Evolutionary conservation across 257 asterid genomes (phyloP), one percentile per base, ranked within the genome.

Genomic region (Cinchona pubescens): DNA sequence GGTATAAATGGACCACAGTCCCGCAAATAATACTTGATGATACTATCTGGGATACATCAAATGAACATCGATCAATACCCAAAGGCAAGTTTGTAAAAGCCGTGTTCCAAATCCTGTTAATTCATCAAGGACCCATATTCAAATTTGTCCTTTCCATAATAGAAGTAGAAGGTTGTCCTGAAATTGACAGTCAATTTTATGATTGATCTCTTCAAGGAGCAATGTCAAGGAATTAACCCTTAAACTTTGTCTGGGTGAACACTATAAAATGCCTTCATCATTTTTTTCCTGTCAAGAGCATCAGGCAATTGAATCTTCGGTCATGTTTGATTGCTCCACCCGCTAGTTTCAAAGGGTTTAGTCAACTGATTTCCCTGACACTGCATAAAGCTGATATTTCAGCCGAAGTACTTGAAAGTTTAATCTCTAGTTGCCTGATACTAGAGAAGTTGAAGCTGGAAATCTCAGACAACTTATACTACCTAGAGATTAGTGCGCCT

Each of bases 101-200:
- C 7, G 5, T 38, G 5, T 38, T 2, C 7, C 80, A 71, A 66
- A 34, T 81, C 49, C 51, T 77, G n/a, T 5, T 30, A 58, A 70
- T 37, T 81, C 82, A 55, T 62, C 60, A 46, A 23, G 79, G 82
- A 64, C 71, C 77, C 8, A 48, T 81, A 48, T 21, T 55, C 5
- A 74, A 78, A 45, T 81, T 81, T 73, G 60, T 40, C 67, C 79
- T 81, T 9, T 37, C 62, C 63, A 25, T 77, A 62, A 53, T 69
- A 30, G 62, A 67, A 45, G 64, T 81, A 37, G 62, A 68, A 59
- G 34, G 60, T 0, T 77, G 73, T 64, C 18, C 46, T 34, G 49
- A 77, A 55, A 77, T 81, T 42, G 79, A 81, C 67, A 32, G 71
- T 32, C n/a, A n/a, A n/a, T n/a, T n/a, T 29, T 73, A 49, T 53